Evolutionary conservation across 2,329 filamentous ascomycete genomes (phyloP), one percentile per base, ranked within the genome.

Genomic region (Colletotrichum kahawae): DNA sequence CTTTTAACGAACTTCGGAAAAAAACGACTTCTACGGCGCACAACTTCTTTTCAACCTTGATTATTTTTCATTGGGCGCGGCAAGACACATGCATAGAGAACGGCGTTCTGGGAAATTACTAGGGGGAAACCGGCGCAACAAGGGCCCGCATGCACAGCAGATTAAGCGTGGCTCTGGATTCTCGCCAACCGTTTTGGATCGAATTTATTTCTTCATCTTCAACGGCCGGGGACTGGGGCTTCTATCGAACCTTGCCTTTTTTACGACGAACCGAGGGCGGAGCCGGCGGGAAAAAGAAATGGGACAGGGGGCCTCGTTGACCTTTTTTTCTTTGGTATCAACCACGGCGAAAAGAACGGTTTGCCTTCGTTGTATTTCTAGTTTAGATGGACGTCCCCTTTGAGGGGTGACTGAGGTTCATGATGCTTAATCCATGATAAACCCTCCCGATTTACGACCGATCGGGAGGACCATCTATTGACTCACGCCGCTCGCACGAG

Each of bases 11-110:
- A 54, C 34, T 60, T 62, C 12, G 36, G 56, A 29, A 36, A 43
- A 43, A 43, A 21, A 48, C 33, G 33, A 33, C 43, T 64, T 51
- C 21, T 48, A 56, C 69, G 69, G 69, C 72, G 72, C 31, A 63
- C 64, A 24, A 13, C 43, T 33, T 34, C 18, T 21, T 60, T 34
- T 34, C 33, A 34, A 34, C 33, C 33, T 51, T 65, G 51, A 18
- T 62, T 69, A 27, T 14, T 36, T 27, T 18, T 67, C 29, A 56
- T 48, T 34, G 68, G 54, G 67, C 67, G 29, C 59, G 67, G 62
- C 72, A 66, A 72, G 68, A 64, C n/a, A 70, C 31, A 75, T 71
- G 72, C 72, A 75, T 75, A 75, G 43, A 75, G 63, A 72, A 27
- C 7, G 72, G 72, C 68, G 72, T 75, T 75, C n/a, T 33, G 62